phyloP scores from a whole-genome alignment of 2,329 filamentous ascomycete genomes.

The Bisporella sp. region DNA sequence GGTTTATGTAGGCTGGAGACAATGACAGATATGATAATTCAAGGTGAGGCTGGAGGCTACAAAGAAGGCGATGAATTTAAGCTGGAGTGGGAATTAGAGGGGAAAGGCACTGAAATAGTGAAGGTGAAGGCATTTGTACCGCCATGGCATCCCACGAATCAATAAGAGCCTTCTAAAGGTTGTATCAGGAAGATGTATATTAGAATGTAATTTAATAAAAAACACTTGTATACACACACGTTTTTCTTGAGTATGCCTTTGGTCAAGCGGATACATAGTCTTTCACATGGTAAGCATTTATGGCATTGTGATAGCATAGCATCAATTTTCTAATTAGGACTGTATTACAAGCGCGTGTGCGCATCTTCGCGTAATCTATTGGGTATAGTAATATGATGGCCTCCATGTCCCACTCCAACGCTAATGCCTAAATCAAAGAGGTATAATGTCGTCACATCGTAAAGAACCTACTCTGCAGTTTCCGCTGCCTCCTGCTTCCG shows the following conservation, averaged over 20 bases:
- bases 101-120: slow-evolving; percentile 33
- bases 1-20: slow-evolving; percentile 81
- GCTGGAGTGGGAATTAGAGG: slow-evolving; percentile 38
- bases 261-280: not conserved
- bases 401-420: slow-evolving; percentile 14
- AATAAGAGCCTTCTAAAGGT: slow-evolving; percentile 8
- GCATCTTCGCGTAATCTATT: too few relatives aligned
- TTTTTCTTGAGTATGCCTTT: too few relatives aligned
- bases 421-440: slow-evolving; percentile 20
- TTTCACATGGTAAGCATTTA: not conserved
- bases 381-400: slow-evolving; percentile 12
- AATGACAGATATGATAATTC: slow-evolving; percentile 76
- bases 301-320: not conserved
- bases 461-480: slow-evolving; percentile 20
- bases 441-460: slow-evolving; percentile 2
- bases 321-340: too few relatives aligned
- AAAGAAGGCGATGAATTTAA: slow-evolving; percentile 40
- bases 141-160: slow-evolving; percentile 48
- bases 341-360: too few relatives aligned
- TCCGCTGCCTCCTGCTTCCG: slow-evolving; percentile 37
- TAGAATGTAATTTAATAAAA: too few relatives aligned
- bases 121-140: slow-evolving; percentile 78
- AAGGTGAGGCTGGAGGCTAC: slow-evolving; percentile 50
- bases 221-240: too few relatives aligned
- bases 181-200: too few relatives aligned